Conservation (phyloP, 2,329 filamentous ascomycete genomes). For the Ophiostoma piceae region DNA sequence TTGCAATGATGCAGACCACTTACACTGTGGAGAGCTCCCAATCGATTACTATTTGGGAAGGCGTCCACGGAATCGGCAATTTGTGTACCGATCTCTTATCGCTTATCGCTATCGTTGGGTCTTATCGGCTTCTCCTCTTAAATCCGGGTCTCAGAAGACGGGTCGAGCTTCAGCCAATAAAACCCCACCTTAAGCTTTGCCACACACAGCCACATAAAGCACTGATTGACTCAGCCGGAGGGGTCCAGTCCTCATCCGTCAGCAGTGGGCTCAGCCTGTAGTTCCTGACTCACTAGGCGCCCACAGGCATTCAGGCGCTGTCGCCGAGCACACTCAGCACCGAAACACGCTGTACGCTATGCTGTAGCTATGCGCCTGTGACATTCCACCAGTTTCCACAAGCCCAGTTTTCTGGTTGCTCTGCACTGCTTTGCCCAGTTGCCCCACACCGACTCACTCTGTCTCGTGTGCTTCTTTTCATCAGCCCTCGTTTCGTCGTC, state of each 20-base stretch:
- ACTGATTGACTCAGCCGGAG: conserved; percentile 13
- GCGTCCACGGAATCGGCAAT: background rate
- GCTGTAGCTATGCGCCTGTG: background rate
- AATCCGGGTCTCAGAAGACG: background rate
- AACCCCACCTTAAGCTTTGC: background rate
- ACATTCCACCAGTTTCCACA: conserved; percentile 25
- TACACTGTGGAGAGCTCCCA: conserved; percentile 2
- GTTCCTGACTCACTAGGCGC: background rate
- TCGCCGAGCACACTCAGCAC: background rate
- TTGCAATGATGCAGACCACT: background rate
- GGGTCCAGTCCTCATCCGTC: background rate
- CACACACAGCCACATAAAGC: background rate
- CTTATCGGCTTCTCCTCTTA: background rate
- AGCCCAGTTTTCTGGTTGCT: conserved; percentile 14
- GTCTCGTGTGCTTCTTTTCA: conserved; percentile 5
- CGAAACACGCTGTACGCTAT: background rate
- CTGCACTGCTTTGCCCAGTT: conserved; percentile 3
- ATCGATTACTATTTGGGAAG: background rate
- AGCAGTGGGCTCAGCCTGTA: background rate
- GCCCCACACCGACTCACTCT: conserved; percentile 1
- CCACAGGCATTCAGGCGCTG: background rate
- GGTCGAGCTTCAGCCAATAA: background rate
- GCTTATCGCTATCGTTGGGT: background rate
- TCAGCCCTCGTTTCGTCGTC: conserved; percentile 3
- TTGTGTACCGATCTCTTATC: conserved; percentile 1